Evolutionary conservation across 306 rosid genomes (phyloP).

Genomic region (Cicer cuneatum): DNA sequence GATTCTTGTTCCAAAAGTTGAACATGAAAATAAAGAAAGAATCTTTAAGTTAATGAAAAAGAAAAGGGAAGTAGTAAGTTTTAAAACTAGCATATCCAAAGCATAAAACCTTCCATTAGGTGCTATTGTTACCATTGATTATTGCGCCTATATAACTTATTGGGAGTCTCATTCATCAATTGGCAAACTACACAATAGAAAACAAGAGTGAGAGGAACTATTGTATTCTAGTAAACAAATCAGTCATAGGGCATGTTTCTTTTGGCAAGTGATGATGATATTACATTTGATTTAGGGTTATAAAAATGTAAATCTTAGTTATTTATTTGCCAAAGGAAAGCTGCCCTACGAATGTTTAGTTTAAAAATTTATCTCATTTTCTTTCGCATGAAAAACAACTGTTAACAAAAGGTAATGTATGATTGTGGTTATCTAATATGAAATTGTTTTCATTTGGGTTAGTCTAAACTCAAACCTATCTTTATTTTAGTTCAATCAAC

Average conservation of each 20-base stretch:
- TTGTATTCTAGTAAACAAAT: slow-evolving; percentile 34
- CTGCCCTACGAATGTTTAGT: slow-evolving; percentile 47
- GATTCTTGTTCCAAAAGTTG: slow-evolving; percentile 4
- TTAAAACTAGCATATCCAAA: slow-evolving; percentile 38
- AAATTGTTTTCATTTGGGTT: no score
- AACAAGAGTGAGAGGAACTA: background rate
- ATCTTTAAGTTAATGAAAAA: background rate
- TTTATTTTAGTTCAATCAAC: no score
- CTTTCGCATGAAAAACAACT: background rate
- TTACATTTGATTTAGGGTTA: background rate
- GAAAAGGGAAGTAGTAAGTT: background rate
- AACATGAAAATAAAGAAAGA: slow-evolving; percentile 5
- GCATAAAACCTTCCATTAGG: slow-evolving; percentile 35
- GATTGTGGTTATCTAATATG: background rate
- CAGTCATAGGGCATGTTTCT: slow-evolving; percentile 43
- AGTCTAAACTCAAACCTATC: no score
- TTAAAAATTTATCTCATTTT: slow-evolving; percentile 23
- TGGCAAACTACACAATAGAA: background rate
- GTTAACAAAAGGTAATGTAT: slow-evolving; percentile 7
- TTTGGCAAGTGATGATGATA: slow-evolving; percentile 38
- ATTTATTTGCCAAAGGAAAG: slow-evolving; percentile 51
- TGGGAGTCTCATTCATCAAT: background rate
- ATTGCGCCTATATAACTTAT: slow-evolving; percentile 43
- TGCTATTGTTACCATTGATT: no score
- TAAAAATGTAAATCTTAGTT: background rate